phyloP scores from a whole-genome alignment of 2,329 filamentous ascomycete species.

The Knufia petricola region DNA sequence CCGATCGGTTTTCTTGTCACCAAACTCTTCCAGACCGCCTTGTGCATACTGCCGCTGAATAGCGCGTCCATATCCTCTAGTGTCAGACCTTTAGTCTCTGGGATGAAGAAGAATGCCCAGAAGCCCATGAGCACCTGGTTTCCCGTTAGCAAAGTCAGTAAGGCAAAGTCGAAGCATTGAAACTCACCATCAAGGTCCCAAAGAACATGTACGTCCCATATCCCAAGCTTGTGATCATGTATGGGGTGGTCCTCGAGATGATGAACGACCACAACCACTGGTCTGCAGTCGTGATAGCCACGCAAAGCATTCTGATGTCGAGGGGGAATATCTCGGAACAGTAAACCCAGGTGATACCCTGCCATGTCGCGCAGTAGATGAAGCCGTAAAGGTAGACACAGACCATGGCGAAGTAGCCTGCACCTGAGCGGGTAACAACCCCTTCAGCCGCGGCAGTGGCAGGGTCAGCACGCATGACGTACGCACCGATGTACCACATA shows the following conservation, averaged over 20 bases:
- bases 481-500: conserved; percentile 64
- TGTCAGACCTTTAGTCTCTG: conserved; percentile 57
- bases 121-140: conserved; percentile 62
- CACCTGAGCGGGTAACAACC: conserved; percentile 51
- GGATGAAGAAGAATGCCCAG: conserved; percentile 39
- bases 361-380: conserved; percentile 58
- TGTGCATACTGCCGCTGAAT: conserved; percentile 10
- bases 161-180: no score
- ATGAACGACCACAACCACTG: conserved; percentile 31
- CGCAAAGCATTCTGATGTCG: conserved; percentile 55
- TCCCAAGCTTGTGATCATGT: conserved; percentile 5
- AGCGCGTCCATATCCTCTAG: conserved; percentile 19
- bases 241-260: conserved; percentile 7
- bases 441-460: conserved; percentile 43
- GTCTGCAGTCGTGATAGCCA: conserved; percentile 56
- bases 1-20: not conserved
- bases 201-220: conserved; percentile 10
- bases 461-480: conserved; percentile 56
- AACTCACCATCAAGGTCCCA: conserved; percentile 33
- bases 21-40: not conserved
- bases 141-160: no score
- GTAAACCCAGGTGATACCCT: conserved; percentile 63
- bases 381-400: conserved; percentile 66
- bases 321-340: conserved; percentile 61
- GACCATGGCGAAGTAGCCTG: conserved; percentile 53